These are phyloP conservation scores for Cytidiella melzeri DNA, from an alignment of 768 basidiomycete species.

Conservation along the genomic window DNA sequence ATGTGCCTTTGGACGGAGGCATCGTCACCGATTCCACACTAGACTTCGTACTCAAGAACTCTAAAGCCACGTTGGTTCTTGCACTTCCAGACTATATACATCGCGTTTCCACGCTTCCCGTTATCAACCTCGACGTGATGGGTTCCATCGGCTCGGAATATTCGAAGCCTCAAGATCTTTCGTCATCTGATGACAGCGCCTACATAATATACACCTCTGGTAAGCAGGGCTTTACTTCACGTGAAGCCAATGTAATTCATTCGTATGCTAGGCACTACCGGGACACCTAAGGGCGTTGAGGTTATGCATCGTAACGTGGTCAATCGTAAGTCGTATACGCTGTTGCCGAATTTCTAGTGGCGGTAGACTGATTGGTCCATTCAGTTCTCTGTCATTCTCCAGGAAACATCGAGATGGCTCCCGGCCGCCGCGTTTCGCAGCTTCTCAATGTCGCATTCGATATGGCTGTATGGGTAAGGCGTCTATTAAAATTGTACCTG, in stretches of 20 bases:
- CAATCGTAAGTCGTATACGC: slow-evolving; percentile 38
- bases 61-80: slow-evolving; percentile 37
- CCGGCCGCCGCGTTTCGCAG: slow-evolving; percentile 50
- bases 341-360: not conserved
- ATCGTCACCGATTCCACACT: slow-evolving; percentile 52
- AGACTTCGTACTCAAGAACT: slow-evolving; percentile 44
- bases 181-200: slow-evolving; percentile 36
- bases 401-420: slow-evolving; percentile 54
- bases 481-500: not conserved
- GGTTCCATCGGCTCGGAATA: not conserved
- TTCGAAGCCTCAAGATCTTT: slow-evolving; percentile 32
- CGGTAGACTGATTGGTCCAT: not conserved
- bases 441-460: slow-evolving; percentile 62
- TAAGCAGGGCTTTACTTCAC: slow-evolving; percentile 20
- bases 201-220: slow-evolving; percentile 63
- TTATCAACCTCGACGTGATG: slow-evolving; percentile 21
- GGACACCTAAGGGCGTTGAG: slow-evolving; percentile 54
- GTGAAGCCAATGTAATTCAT: slow-evolving; percentile 4
- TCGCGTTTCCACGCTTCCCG: slow-evolving; percentile 14
- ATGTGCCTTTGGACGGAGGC: slow-evolving; percentile 53
- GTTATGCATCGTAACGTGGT: slow-evolving; percentile 55
- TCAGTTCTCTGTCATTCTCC: slow-evolving; percentile 40
- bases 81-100: slow-evolving; percentile 27
- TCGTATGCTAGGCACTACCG: slow-evolving; percentile 39
- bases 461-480: slow-evolving; percentile 54